Conservation (phyloP, 2,329 filamentous ascomycete species). For the Claviceps sp. region DNA sequence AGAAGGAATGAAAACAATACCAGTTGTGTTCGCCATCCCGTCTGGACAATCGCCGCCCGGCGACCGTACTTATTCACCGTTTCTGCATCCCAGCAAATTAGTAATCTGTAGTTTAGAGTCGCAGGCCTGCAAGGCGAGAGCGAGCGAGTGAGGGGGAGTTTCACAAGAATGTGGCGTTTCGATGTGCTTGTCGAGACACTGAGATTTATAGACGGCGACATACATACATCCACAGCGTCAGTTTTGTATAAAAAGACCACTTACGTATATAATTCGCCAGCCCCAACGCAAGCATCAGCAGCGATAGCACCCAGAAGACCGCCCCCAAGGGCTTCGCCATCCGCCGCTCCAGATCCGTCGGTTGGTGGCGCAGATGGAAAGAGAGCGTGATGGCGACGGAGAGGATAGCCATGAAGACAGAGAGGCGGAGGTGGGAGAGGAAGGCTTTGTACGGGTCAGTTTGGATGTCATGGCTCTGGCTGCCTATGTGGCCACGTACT, state of each 20-base stretch:
- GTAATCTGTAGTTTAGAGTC: no score
- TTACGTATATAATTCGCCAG: slow-evolving; percentile 72
- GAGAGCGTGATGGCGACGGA: slow-evolving; percentile 82
- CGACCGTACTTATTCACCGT: slow-evolving; percentile 69
- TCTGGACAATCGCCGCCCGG: slow-evolving; percentile 74
- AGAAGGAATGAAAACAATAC: slow-evolving; percentile 28
- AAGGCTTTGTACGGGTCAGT: slow-evolving; percentile 38
- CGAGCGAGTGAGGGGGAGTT: no score
- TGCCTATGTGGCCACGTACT: slow-evolving; percentile 26
- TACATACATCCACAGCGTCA: no score
- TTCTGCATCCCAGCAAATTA: slow-evolving; percentile 23
- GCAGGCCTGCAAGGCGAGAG: no score
- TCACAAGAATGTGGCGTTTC: no score
- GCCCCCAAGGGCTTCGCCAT: slow-evolving; percentile 76
- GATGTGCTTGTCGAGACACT: no score
- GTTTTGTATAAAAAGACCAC: background rate
- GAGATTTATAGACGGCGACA: no score
- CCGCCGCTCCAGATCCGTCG: slow-evolving; percentile 55
- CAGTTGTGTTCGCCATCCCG: slow-evolving; percentile 81
- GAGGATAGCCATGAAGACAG: slow-evolving; percentile 83
- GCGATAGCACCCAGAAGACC: slow-evolving; percentile 72
- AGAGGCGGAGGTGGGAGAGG: slow-evolving; percentile 79
- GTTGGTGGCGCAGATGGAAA: slow-evolving; percentile 72
- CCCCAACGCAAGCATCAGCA: slow-evolving; percentile 65
- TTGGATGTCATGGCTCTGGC: background rate